Evolutionary conservation across 257 asterid genomes (phyloP).

Genomic region (Solanum dulcamara): DNA sequence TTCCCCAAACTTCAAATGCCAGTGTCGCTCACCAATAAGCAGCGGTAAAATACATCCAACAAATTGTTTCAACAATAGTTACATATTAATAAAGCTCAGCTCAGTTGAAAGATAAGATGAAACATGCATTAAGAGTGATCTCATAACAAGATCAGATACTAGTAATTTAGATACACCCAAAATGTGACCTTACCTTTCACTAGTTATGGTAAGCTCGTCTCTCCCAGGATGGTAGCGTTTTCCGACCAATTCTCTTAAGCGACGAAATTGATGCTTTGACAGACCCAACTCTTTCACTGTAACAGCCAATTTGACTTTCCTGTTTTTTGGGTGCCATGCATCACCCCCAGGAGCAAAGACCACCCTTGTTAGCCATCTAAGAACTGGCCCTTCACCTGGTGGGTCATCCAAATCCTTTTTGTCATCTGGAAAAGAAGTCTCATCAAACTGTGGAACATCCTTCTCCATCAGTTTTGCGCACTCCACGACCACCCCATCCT

Average conservation of each 20-base stretch:
- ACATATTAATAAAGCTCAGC: not conserved
- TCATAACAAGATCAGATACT: not conserved
- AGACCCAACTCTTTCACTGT: constrained; percentile 84
- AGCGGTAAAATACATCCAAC: not conserved
- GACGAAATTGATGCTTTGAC: constrained; percentile 56
- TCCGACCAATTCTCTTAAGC: constrained; percentile 80
- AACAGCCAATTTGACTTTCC: constrained; percentile 69
- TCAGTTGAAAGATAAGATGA: not conserved
- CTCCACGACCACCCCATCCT: constrained; percentile 75
- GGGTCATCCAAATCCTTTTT: constrained; percentile 51
- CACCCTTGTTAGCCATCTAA: constrained; percentile 80
- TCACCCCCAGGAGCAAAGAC: constrained; percentile 88
- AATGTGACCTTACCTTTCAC: constrained; percentile 56
- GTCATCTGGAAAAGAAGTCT: constrained; percentile 17
- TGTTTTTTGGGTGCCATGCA: constrained; percentile 90
- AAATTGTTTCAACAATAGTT: not conserved
- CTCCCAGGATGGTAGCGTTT: constrained; percentile 76
- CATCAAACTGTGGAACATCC: constrained; percentile 34
- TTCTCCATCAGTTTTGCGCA: constrained; percentile 55
- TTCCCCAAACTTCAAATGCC: not conserved
- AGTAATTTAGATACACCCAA: not conserved
- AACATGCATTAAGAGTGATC: not conserved
- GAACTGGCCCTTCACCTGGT: constrained; percentile 82
- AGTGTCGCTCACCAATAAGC: not conserved
- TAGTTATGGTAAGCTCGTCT: constrained; percentile 86